Conservation (phyloP, 2,329 filamentous ascomycete genomes). For the Pyrenochaeta sp. region DNA sequence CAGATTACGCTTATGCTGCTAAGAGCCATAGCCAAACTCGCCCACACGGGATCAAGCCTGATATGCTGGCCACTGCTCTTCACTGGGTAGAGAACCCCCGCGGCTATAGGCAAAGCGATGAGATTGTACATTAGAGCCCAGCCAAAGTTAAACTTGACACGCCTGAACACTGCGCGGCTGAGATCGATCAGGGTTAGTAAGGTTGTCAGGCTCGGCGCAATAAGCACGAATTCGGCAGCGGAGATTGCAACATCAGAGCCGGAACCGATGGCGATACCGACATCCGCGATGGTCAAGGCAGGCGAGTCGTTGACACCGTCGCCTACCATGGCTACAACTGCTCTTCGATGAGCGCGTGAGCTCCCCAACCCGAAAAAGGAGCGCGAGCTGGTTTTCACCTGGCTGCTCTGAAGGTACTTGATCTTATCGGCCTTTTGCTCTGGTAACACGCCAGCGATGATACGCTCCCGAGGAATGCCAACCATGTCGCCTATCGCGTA, state of each 20-base stretch:
- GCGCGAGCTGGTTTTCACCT: too few relatives aligned
- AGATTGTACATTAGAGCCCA: slow-evolving; percentile 88
- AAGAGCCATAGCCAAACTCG: too few relatives aligned
- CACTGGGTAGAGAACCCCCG: too few relatives aligned
- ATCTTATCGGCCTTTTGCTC: slow-evolving; percentile 81
- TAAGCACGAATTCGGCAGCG: slow-evolving; percentile 80
- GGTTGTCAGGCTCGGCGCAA: slow-evolving; percentile 73
- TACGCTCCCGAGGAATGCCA: slow-evolving; percentile 75
- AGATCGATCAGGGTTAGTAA: slow-evolving; percentile 80
- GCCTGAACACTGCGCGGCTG: slow-evolving; percentile 74
- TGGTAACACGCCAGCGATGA: slow-evolving; percentile 87
- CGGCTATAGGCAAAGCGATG: slow-evolving; percentile 79
- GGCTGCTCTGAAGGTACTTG: slow-evolving; percentile 53
- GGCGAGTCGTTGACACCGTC: slow-evolving; percentile 90
- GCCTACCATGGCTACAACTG: slow-evolving; percentile 74
- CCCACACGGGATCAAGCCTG: too few relatives aligned
- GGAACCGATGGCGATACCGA: slow-evolving; percentile 82
- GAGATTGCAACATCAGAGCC: slow-evolving; percentile 85
- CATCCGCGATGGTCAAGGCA: slow-evolving; percentile 79
- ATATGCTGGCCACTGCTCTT: too few relatives aligned
- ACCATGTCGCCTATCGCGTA: slow-evolving; percentile 77
- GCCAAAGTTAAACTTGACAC: slow-evolving; percentile 84
- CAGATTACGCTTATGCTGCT: too few relatives aligned
- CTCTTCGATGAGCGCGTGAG: too few relatives aligned
- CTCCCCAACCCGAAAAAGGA: too few relatives aligned